Conservation (phyloP, 306 rosid genomes). For the Prosopis cineraria region DNA sequence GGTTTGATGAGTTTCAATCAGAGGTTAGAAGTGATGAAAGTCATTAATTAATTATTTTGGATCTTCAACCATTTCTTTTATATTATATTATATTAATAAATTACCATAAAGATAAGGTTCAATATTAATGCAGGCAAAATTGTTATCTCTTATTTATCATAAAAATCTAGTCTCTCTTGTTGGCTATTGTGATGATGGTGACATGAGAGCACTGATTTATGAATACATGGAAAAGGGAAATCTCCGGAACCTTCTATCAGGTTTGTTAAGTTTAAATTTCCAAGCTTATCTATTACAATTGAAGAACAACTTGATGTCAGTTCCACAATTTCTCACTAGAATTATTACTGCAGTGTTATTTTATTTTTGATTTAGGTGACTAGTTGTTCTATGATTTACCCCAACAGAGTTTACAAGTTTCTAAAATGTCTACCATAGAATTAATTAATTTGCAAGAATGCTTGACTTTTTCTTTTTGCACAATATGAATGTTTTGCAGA, state of each 20-base stretch:
- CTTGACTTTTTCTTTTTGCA: background rate
- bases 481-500: background rate
- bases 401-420: background rate
- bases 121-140: conserved; percentile 22
- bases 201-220: conserved; percentile 30
- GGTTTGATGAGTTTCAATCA: conserved; percentile 39
- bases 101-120: too few species aligned
- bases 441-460: background rate
- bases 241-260: conserved; percentile 17
- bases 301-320: too few species aligned
- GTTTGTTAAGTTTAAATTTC: background rate
- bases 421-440: background rate
- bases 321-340: background rate
- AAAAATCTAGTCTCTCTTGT: conserved; percentile 32
- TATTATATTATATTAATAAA: too few species aligned
- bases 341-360: too few species aligned
- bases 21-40: conserved; percentile 38
- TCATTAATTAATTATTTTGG: background rate
- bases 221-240: conserved; percentile 39
- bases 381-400: background rate
- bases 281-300: background rate
- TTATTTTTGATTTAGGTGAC: too few species aligned
- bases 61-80: background rate
- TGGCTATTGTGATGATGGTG: conserved; percentile 37
- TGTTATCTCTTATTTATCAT: conserved; percentile 27